Evolutionary conservation across 257 asterid genomes (phyloP), one percentile per base, ranked within the genome.

Genomic region (Rehmannia glutinosa): DNA sequence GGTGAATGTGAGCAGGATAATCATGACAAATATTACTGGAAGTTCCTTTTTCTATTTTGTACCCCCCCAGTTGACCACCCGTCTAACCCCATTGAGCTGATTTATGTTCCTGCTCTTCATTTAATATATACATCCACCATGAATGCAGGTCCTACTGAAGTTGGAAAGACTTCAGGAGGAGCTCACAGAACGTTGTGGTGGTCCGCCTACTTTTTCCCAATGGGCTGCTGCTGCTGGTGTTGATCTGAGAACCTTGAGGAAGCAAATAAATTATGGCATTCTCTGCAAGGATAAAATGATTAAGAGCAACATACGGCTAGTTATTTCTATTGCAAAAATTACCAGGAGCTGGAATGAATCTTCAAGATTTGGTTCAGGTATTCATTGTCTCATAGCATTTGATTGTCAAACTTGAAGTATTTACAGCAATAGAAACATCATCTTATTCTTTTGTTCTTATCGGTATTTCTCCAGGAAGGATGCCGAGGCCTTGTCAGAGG

Each of bases 341-440:
- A 86, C 75, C 99, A 88, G 95, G 97, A 69, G 81, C 88, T 50
- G 96, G 97, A 68, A 80, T 93, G 99, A 90, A 78, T 80, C 95
- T 93, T 69, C 96, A 80, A 66, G 99, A 93, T 88, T 81, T 93
- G 81, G 96, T 93, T 80, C 99, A 93, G 99, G 99, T 90, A 77
- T 62, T 35, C 21, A 30, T 65, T 62, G 21, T 67, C 65, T 52
- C 36, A 24, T 33, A 30, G 21, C 36, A 69, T 49, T 60, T 39
- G 4, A 23, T 42, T 65, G 47, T 24, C 54, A 11, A 64, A 57
- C 21, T 67, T 25, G 23, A 49, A 28, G 30, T 46, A 61, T 53
- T 50, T 13, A 28, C n/a, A n/a, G n/a, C 67, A 71, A 36, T 24
- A 30, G 36, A 50, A 61, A 41, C n/a, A n/a, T n/a, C 16, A 7